A percentile compares a stretch with the other conserved stretches of the same genome.
Evolutionary conservation across 1,284 basidiomycete genomes (phyloP).

Genomic region (Naganishia liquefaciens): DNA sequence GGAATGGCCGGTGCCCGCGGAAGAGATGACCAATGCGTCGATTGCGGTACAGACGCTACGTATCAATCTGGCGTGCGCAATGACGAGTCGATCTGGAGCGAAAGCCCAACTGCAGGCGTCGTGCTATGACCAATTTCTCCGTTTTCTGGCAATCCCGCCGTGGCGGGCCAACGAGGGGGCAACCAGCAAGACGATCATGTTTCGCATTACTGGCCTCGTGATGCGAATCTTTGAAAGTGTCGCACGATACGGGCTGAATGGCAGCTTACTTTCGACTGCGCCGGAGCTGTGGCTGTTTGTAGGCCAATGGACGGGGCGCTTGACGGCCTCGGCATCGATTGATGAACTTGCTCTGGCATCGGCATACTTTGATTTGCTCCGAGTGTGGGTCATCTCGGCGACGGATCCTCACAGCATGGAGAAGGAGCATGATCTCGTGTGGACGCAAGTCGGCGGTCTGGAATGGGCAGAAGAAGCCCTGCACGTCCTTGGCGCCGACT

Average conservation of each 20-base stretch:
- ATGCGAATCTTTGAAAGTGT: slow-evolving; percentile 28
- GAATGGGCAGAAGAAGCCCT: slow-evolving; percentile 69
- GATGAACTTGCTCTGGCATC: slow-evolving; percentile 56
- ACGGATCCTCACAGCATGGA: slow-evolving; percentile 84
- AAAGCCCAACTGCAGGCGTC: slow-evolving; percentile 15
- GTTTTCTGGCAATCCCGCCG: slow-evolving; percentile 31
- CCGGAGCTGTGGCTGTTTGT: slow-evolving; percentile 47
- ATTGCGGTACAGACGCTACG: background rate
- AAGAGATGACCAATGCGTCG: background rate
- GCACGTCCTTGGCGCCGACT: slow-evolving; percentile 33
- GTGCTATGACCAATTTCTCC: slow-evolving; percentile 20
- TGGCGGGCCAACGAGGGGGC: slow-evolving; percentile 15
- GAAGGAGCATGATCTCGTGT: slow-evolving; percentile 81
- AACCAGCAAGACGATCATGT: slow-evolving; percentile 45
- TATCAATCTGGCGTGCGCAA: slow-evolving; percentile 24
- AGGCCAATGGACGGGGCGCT: slow-evolving; percentile 38
- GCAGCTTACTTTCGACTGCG: slow-evolving; percentile 38
- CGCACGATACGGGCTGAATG: slow-evolving; percentile 35
- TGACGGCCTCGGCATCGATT: background rate
- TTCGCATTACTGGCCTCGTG: slow-evolving; percentile 61
- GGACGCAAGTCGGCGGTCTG: slow-evolving; percentile 79
- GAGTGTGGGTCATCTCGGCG: slow-evolving; percentile 77
- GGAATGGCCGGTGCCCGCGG: slow-evolving; percentile 20
- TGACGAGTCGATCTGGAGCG: slow-evolving; percentile 11
- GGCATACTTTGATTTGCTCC: slow-evolving; percentile 58